These are phyloP conservation scores for Dryadomyces quercivorus DNA, from an alignment of 2,329 filamentous ascomycete genomes.

Conservation along the genomic window DNA sequence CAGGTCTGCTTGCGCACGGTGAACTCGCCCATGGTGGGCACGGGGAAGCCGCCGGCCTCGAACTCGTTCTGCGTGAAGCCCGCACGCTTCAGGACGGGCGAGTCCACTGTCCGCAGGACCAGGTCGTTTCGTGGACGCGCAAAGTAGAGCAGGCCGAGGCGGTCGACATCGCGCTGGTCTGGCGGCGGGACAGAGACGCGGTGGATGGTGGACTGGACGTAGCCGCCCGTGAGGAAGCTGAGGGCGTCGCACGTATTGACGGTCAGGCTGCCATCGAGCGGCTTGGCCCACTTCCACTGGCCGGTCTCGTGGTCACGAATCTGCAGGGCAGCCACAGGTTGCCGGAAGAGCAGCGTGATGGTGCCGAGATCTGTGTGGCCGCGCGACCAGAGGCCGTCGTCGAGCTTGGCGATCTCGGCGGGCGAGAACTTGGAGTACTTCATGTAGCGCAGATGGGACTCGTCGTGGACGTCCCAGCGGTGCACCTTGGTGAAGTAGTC, in stretches of 20 bases:
- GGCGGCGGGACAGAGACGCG: slow-evolving; percentile 22
- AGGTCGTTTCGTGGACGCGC: slow-evolving; percentile 29
- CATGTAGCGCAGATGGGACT: slow-evolving; percentile 49
- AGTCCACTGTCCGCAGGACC: slow-evolving; percentile 22
- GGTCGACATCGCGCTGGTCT: slow-evolving; percentile 31
- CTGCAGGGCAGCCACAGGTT: slow-evolving; percentile 40
- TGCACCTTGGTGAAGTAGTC: slow-evolving; percentile 43
- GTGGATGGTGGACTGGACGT: slow-evolving; percentile 24
- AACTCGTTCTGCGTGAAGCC: slow-evolving; percentile 24
- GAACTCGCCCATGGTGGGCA: slow-evolving; percentile 3
- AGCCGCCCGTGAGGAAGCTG: slow-evolving; percentile 30
- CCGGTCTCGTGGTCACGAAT: slow-evolving; percentile 25
- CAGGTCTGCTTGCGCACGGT: slow-evolving; percentile 3
- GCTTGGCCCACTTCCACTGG: slow-evolving; percentile 31
- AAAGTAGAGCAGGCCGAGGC: slow-evolving; percentile 39
- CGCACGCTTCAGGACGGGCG: slow-evolving; percentile 20
- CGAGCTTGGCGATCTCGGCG: slow-evolving; percentile 21
- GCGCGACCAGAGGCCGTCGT: slow-evolving; percentile 10
- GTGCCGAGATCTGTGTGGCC: slow-evolving; percentile 42
- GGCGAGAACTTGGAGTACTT: slow-evolving; percentile 31
- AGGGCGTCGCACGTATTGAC: slow-evolving; percentile 33
- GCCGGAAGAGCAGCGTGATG: slow-evolving; percentile 40
- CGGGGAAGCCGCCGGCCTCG: not conserved
- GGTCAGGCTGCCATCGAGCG: slow-evolving; percentile 33
- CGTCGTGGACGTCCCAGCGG: slow-evolving; percentile 38